A percentile compares a stretch with the other conserved stretches of the same genome.
Evolutionary conservation across 139 green algal species (phyloP).

Genomic region (Chlorella sp.): DNA sequence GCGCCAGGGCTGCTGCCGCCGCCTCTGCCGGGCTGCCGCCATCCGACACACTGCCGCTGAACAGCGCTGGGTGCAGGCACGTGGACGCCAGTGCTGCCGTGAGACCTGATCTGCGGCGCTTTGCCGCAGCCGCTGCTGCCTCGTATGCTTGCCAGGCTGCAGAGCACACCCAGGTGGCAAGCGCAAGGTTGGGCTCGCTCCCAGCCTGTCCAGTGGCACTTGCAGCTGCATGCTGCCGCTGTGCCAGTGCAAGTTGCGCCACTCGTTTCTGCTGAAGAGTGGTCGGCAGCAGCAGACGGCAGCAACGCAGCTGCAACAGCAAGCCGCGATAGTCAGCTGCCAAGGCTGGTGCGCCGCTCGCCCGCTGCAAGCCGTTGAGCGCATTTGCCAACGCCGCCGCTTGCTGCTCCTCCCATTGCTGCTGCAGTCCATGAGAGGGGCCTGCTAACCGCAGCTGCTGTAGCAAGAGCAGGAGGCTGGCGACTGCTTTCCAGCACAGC

Average conservation of each 20-base stretch:
- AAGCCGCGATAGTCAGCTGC: neutral
- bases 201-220: neutral
- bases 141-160: conserved; percentile 13
- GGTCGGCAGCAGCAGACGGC: conserved; percentile 5
- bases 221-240: neutral
- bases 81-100: conserved; percentile 42
- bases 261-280: neutral
- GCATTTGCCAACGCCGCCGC: neutral
- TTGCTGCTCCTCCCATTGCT: conserved; percentile 16
- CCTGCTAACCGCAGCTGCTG: neutral
- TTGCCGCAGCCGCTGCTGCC: neutral
- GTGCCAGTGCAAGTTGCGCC: neutral
- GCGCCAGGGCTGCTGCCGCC: no score
- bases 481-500: neutral
- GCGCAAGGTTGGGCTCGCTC: neutral
- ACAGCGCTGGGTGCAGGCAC: conserved; percentile 54
- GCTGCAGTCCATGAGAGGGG: neutral
- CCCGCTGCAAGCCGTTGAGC: neutral
- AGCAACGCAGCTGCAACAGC: conserved; percentile 18
- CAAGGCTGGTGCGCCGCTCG: neutral
- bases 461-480: neutral
- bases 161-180: neutral
- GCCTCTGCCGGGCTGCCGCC: no score
- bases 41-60: neutral
- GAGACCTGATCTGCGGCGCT: conserved; percentile 21